Evolutionary conservation across 202 grass and related monocot genomes (phyloP), one percentile per base, ranked within the genome.

Genomic region (Panicum virgatum): DNA sequence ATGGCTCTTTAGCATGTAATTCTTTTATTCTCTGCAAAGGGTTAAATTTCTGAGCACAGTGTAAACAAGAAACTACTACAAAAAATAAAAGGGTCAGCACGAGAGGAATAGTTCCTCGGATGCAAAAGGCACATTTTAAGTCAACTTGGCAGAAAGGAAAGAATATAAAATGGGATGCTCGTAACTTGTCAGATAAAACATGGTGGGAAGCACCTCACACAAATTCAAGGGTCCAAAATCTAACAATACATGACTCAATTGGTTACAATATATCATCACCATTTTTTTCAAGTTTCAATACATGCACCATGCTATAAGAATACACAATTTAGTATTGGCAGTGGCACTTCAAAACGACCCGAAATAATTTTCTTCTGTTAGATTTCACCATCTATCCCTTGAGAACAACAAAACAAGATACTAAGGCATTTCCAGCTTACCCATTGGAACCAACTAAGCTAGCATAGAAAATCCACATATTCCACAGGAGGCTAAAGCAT

Each of bases 11-110:
- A 38, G 34, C 19, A 44, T 85, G 79, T 73, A 97, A 81, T 80
- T 93, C 88, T 78, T 89, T 97, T 77, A 97, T 63, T 81, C 90
- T 91, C 94, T 97, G 80, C 53, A 88, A 83, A 83, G 13, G 23
- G 11, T 44, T 82, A 30, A 73, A 83, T 54, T 65, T 0, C 20
- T 10, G 25, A 42, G 15, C 4, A 47, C 44, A 65, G 78, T 18
- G 40, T 22, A 70, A 54, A 77, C 52, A 39, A 43, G 20, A 25
- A 85, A 81, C 34, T 44, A 75, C n/a, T 32, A 50, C 0, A 22
- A 32, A 45, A 73, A 50, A 30, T 44, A 29, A 37, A 63, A 65
- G n/a, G 46, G 13, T 18, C 61, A 52, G 4, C 50, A 30, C 53
- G 18, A 20, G 6, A 2, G 5, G 22, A 38, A 48, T 56, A 3